Base-by-base conservation (phyloP, 1,284 basidiomycete species). In the Austroboletus niveus region DNA sequence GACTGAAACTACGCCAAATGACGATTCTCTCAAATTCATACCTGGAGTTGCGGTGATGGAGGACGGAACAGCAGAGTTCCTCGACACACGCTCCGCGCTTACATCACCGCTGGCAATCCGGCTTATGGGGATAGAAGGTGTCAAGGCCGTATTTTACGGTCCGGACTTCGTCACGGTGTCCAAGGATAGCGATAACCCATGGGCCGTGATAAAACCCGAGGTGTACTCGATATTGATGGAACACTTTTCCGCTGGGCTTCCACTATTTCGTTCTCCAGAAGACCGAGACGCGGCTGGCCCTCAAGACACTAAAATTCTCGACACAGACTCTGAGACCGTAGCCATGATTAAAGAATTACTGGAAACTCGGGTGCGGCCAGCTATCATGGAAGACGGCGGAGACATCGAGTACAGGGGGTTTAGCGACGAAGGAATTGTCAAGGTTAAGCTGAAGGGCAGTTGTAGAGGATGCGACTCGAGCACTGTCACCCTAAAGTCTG, bases 341-440 rank as follows among this genome's bases (percentile, higher is more conserved):
- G 97, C 93, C 12, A 99, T 99, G 96, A 95, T 99, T 66, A 99
- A 99, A 72, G 96, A 99, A 72, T 69, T 99, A 45, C 75, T 99
- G 51, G 96, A 98, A 68, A 98, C 96, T 0, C 77, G 96, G 7
- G 94, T 99, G 14, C 76, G 97, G 47, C 96, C 97, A 1, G 92
- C 95, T 2, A 98, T 99, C 60, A 94, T 95, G 88, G 93, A 95
- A 68, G 93, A 95, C 55, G 92, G 93, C 0, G 92, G 92, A 3
- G 91, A 94, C 63, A 89, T 94, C 46, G 91, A 94, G 69, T 94
- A 87, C 65, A 76, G 87, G 41, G 89, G 82, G 6, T 91, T 87
- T 66, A 79, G 75, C 46, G 84, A 88, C 53, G 77, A 82, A 24
- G 82, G 81, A 3, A 51, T 87, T 58, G 82, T 99, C 32, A 91